A percentile compares a stretch with the other conserved stretches of the same genome.
phyloP scores from a whole-genome alignment of 306 rosid genomes.

The Cucurbita maxima region DNA sequence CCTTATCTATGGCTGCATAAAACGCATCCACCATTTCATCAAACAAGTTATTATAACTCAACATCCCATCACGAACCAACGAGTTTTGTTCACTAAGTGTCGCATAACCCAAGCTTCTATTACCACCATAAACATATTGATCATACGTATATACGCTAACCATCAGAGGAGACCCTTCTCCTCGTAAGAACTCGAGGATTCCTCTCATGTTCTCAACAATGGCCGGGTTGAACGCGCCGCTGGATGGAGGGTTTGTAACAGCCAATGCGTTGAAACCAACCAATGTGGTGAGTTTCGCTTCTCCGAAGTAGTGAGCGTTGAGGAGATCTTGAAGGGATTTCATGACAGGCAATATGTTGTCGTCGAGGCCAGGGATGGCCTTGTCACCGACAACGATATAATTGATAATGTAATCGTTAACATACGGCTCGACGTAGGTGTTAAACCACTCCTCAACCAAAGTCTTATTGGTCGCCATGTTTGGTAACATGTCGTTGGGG shows the following conservation, averaged over 20 bases:
- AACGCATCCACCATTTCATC: background rate
- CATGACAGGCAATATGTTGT: conserved; percentile 13
- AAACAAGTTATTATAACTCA: background rate
- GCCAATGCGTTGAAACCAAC: conserved; percentile 1
- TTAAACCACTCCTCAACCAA: conserved; percentile 11
- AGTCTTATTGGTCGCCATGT: background rate
- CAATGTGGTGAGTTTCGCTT: conserved; percentile 17
- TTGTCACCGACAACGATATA: conserved; percentile 17
- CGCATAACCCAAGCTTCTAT: background rate
- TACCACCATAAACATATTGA: background rate
- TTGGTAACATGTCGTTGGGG: background rate
- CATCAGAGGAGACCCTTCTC: conserved; percentile 13
- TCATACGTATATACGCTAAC: conserved; percentile 21
- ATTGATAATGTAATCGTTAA: background rate
- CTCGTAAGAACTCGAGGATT: conserved; percentile 3
- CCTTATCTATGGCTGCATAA: background rate
- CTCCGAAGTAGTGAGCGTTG: background rate
- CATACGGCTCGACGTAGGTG: conserved; percentile 11
- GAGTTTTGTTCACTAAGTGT: background rate
- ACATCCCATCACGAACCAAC: background rate
- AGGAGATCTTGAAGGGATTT: background rate
- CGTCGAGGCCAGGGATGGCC: conserved; percentile 14
- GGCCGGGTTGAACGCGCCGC: conserved; percentile 4
- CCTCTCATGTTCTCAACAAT: background rate
- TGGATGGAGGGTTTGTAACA: conserved; percentile 15